Evolutionary conservation across 2,329 filamentous ascomycete genomes (phyloP).

Genomic region (Penicillium capsulatum): DNA sequence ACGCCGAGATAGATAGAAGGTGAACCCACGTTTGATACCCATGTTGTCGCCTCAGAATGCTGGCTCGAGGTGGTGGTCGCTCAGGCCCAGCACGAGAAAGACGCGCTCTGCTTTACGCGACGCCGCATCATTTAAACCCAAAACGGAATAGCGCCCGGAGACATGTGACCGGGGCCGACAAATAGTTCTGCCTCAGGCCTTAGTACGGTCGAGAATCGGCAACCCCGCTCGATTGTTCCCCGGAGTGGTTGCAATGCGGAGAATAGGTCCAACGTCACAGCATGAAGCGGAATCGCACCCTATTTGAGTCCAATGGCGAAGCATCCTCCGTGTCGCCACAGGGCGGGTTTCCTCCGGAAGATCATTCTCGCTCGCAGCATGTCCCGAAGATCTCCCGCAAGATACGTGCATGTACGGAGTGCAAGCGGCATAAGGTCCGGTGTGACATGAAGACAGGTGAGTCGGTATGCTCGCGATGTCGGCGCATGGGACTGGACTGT

Average conservation of each 20-base stretch:
- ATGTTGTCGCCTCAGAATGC: slow-evolving; percentile 29
- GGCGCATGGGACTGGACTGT: slow-evolving; percentile 49
- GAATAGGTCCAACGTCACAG: slow-evolving; percentile 17
- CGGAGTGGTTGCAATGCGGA: slow-evolving; percentile 20
- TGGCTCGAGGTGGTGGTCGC: neutral
- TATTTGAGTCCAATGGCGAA: slow-evolving; percentile 38
- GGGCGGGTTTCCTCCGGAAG: slow-evolving; percentile 26
- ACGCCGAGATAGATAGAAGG: slow-evolving; percentile 53
- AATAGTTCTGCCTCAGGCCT: slow-evolving; percentile 17
- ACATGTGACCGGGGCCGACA: slow-evolving; percentile 17
- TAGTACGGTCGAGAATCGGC: slow-evolving; percentile 18
- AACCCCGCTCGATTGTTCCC: slow-evolving; percentile 21
- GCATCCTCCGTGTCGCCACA: slow-evolving; percentile 33
- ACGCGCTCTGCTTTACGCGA: slow-evolving; percentile 18
- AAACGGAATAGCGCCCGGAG: slow-evolving; percentile 9
- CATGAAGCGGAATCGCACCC: slow-evolving; percentile 40
- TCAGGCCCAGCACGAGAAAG: slow-evolving; percentile 2
- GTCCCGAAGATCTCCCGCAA: slow-evolving; percentile 43
- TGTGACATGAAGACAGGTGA: slow-evolving; percentile 51
- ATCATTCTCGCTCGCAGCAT: slow-evolving; percentile 28
- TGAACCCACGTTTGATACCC: slow-evolving; percentile 51
- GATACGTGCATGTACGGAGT: slow-evolving; percentile 51
- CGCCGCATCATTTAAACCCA: slow-evolving; percentile 18
- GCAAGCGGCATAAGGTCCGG: slow-evolving; percentile 53
- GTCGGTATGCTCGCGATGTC: slow-evolving; percentile 48